A percentile compares a stretch with the other conserved stretches of the same genome.
Conservation (phyloP, 345 rosid genomes). For the Euphorbia peplus region DNA sequence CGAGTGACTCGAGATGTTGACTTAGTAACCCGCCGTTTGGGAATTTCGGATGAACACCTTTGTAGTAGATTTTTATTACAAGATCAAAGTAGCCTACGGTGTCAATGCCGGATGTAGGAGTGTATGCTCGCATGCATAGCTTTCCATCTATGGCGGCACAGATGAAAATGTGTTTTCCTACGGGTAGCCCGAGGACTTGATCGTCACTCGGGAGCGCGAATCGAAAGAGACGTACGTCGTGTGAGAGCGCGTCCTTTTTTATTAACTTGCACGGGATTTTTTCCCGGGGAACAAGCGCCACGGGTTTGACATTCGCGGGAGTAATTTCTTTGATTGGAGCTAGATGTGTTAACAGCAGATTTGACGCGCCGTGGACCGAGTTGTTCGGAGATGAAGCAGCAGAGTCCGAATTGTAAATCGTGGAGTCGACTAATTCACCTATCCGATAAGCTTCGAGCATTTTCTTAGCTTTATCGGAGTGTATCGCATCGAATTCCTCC, state of each 20-base stretch:
- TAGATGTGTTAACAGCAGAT: slow-evolving; percentile 19
- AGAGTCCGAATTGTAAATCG: slow-evolving; percentile 59
- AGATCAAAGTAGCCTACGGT: slow-evolving; percentile 74
- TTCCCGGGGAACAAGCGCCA: slow-evolving; percentile 77
- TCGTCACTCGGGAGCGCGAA: slow-evolving; percentile 73
- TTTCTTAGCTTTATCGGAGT: slow-evolving; percentile 85
- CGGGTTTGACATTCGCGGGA: slow-evolving; percentile 28
- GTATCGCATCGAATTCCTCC: slow-evolving; percentile 94
- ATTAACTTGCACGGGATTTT: slow-evolving; percentile 76
- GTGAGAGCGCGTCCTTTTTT: slow-evolving; percentile 65
- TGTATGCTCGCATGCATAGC: slow-evolving; percentile 84
- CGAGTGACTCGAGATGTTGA: slow-evolving; percentile 66
- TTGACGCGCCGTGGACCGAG: slow-evolving; percentile 62
- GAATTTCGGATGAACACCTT: slow-evolving; percentile 66
- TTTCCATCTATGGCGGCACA: slow-evolving; percentile 64
- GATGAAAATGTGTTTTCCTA: slow-evolving; percentile 82
- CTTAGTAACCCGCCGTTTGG: slow-evolving; percentile 89
- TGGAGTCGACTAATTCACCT: slow-evolving; percentile 56
- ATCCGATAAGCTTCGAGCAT: slow-evolving; percentile 72
- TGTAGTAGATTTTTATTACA: slow-evolving; percentile 77
- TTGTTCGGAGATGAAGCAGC: slow-evolving; percentile 54
- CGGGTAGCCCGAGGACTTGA: slow-evolving; percentile 65
- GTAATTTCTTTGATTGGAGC: slow-evolving; percentile 64
- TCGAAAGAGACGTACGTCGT: slow-evolving; percentile 57
- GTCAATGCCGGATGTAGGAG: slow-evolving; percentile 65